Evolutionary conservation across 345 rosid genomes (phyloP).

Genomic region (Populus alba): DNA sequence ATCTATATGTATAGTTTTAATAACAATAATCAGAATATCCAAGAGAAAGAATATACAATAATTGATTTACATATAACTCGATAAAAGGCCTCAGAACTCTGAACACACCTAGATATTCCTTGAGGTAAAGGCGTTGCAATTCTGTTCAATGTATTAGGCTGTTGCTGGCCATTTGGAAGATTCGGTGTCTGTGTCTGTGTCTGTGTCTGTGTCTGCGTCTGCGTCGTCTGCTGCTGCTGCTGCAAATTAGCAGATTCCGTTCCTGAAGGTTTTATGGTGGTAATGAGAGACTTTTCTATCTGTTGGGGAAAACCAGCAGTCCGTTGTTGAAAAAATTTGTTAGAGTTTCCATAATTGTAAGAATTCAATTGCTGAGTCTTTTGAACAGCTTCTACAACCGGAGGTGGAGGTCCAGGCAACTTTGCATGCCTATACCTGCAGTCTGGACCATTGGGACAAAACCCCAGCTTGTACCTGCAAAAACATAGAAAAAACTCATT

Average conservation of each 20-base stretch:
- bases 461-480: slow-evolving; percentile 93
- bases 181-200: slow-evolving; percentile 61
- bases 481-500: not conserved
- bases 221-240: slow-evolving; percentile 36
- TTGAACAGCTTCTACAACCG: slow-evolving; percentile 92
- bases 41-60: slow-evolving; percentile 35
- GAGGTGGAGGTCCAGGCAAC: slow-evolving; percentile 91
- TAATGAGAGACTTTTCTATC: slow-evolving; percentile 53
- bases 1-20: slow-evolving; percentile 11
- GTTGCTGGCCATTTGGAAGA: slow-evolving; percentile 42
- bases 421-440: slow-evolving; percentile 95
- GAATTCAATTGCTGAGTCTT: slow-evolving; percentile 88
- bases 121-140: slow-evolving; percentile 78
- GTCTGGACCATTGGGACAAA: slow-evolving; percentile 98
- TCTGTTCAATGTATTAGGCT: slow-evolving; percentile 61
- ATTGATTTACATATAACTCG: slow-evolving; percentile 54
- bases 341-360: slow-evolving; percentile 50
- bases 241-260: slow-evolving; percentile 45
- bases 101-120: slow-evolving; percentile 99
- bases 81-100: slow-evolving; percentile 75
- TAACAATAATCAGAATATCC: slow-evolving; percentile 29
- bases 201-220: slow-evolving; percentile 50
- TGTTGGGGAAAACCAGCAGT: slow-evolving; percentile 54
- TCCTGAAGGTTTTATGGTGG: slow-evolving; percentile 34
- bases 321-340: slow-evolving; percentile 70